A percentile compares a stretch with the other conserved stretches of the same genome.
phyloP scores from a whole-genome alignment of 495 filamentous ascomycete genomes.

The Xylaria acuta region DNA sequence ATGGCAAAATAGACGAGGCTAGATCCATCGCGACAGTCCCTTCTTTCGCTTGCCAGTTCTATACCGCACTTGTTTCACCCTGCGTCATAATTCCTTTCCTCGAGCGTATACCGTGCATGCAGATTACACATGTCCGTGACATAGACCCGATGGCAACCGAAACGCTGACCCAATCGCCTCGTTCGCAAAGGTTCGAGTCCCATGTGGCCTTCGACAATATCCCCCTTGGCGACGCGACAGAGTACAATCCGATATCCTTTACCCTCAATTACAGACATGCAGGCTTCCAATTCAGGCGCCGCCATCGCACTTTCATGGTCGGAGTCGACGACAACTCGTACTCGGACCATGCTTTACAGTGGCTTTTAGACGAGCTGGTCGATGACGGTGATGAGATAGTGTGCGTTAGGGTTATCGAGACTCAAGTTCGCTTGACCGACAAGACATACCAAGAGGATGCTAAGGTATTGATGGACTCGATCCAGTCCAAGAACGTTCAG shows the following conservation, averaged over 20 bases:
- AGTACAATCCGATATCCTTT: constrained; percentile 81
- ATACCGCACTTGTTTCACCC: not conserved
- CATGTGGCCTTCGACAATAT: constrained; percentile 95
- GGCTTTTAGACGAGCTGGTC: constrained; percentile 92
- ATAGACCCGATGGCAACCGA: constrained; percentile 46
- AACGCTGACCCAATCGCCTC: constrained; percentile 47
- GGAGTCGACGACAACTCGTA: constrained; percentile 95
- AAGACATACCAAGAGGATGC: constrained; percentile 84
- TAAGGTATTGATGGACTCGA: constrained; percentile 71
- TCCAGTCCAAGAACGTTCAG: constrained; percentile 83
- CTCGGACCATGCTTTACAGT: constrained; percentile 92
- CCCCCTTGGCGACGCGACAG: constrained; percentile 66
- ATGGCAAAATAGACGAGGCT: constrained; percentile 5
- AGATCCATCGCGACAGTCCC: not conserved
- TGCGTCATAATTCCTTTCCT: constrained; percentile 1
- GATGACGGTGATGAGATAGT: constrained; percentile 98
- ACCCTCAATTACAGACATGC: constrained; percentile 89
- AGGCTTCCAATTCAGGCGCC: constrained; percentile 81
- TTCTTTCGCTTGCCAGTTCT: constrained; percentile 3
- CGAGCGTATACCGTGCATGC: constrained; percentile 7
- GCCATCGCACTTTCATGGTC: constrained; percentile 90
- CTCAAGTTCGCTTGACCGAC: constrained; percentile 76
- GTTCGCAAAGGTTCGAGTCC: constrained; percentile 59
- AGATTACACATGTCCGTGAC: not conserved
- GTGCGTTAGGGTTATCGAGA: constrained; percentile 89